These are phyloP conservation scores for Tolypocladium capitatum DNA, from an alignment of 2,329 filamentous ascomycete genomes.

Conservation along the genomic window DNA sequence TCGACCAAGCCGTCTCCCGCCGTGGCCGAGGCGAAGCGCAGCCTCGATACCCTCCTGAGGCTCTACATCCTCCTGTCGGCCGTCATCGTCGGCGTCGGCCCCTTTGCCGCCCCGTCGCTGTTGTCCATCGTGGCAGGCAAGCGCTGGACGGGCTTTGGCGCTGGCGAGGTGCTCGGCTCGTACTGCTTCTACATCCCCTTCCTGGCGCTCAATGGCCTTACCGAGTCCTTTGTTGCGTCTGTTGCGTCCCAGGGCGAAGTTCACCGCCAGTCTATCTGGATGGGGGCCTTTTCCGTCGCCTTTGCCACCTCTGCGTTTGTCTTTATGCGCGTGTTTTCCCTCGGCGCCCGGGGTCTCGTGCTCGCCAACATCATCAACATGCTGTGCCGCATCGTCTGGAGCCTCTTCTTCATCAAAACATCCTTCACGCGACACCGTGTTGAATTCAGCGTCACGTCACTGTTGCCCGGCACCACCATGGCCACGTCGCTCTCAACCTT, in stretches of 20 bases:
- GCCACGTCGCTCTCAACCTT: slow-evolving; percentile 14
- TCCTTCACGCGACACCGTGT: slow-evolving; percentile 43
- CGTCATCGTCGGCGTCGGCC: slow-evolving; percentile 56
- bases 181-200: slow-evolving; percentile 94
- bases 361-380: slow-evolving; percentile 85
- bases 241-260: slow-evolving; percentile 67
- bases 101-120: slow-evolving; percentile 58
- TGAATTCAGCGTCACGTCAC: slow-evolving; percentile 11
- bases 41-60: slow-evolving; percentile 52
- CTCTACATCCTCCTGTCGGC: slow-evolving; percentile 65
- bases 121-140: slow-evolving; percentile 64
- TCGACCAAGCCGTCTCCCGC: slow-evolving; percentile 12
- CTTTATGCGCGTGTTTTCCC: slow-evolving; percentile 52
- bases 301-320: slow-evolving; percentile 66
- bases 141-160: slow-evolving; percentile 62
- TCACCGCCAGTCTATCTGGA: slow-evolving; percentile 66
- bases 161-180: slow-evolving; percentile 57
- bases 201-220: slow-evolving; percentile 79
- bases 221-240: slow-evolving; percentile 84
- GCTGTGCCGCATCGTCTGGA: slow-evolving; percentile 73
- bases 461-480: slow-evolving; percentile 16
- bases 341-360: slow-evolving; percentile 72
- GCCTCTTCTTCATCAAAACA: slow-evolving; percentile 51
- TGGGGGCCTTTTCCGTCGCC: slow-evolving; percentile 64
- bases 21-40: slow-evolving; percentile 29